Evolutionary conservation across 2,329 filamentous ascomycete species (phyloP).

Genomic region (Diaporthe aspalathi): DNA sequence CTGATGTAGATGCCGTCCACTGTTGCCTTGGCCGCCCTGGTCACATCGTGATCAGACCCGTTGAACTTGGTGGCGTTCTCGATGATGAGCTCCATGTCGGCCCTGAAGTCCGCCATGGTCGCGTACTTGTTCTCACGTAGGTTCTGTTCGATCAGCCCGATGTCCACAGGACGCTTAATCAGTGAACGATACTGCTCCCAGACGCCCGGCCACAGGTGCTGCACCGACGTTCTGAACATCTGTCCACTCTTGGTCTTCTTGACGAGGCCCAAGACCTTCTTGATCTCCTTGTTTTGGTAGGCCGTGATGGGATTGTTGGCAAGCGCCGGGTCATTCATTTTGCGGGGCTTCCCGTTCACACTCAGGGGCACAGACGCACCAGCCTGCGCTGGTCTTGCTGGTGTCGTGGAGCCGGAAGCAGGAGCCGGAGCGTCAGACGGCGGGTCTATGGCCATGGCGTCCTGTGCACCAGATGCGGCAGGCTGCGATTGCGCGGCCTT

Average conservation of each 20-base stretch:
- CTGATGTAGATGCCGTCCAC: constrained; percentile 66
- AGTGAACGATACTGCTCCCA: constrained; percentile 71
- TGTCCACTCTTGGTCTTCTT: constrained; percentile 88
- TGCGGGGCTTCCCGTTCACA: constrained; percentile 46
- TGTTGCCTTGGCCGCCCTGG: constrained; percentile 64
- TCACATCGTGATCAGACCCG: constrained; percentile 79
- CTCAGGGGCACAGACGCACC: constrained; percentile 46
- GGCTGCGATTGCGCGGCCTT: constrained; percentile 59
- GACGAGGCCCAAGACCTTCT: constrained; percentile 76
- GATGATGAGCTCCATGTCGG: constrained; percentile 81
- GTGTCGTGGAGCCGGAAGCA: constrained; percentile 44
- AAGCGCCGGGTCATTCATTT: constrained; percentile 56
- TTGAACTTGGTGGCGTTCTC: constrained; percentile 87
- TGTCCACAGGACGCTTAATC: constrained; percentile 82
- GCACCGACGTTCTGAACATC: constrained; percentile 82
- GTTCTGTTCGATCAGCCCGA: constrained; percentile 83
- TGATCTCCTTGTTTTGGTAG: constrained; percentile 70
- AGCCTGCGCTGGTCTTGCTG: constrained; percentile 45
- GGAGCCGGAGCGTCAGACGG: constrained; percentile 45
- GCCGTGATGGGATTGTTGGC: constrained; percentile 65
- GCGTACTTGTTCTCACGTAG: constrained; percentile 77
- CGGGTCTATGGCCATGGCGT: constrained; percentile 47
- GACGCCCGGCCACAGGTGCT: constrained; percentile 78
- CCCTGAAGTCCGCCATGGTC: constrained; percentile 77
- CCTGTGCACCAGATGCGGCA: constrained; percentile 44